Base-by-base conservation (phyloP, 257 asterid genomes). In the Forsythia suspensa region DNA sequence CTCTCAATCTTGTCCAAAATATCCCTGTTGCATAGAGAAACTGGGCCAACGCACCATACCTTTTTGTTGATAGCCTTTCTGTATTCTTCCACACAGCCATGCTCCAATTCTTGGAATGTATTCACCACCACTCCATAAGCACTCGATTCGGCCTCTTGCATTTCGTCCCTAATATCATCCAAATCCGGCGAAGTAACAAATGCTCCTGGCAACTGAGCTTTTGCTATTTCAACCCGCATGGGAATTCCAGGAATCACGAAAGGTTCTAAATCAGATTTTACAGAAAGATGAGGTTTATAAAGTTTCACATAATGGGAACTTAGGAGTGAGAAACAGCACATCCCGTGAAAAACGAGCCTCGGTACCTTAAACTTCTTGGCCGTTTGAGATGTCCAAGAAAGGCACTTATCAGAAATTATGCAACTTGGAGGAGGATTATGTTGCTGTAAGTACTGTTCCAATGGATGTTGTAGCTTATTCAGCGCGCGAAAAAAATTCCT, bases 21-120 rank as follows among this genome's bases (percentile, higher is more conserved):
- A 20, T 79, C 84, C 57, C 79, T 73, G 80, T 90, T 87, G 51
- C 97, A 93, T 11, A 86, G 80, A 3, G 95, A 90, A 70, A 93
- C 94, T 8, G 97, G 95, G 0, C 97, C 97, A 3, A 91, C 84
- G 80, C 92, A 93, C 97, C 97, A 93, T 0, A 93, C 91, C 83
- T 82, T 91, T 77, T 91, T 93, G 48, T 83, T 65, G 21, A 90
- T 77, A 2, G 86, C 95, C 55, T 80, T 86, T 6, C 36, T 42
- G 74, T 93, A 93, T 34, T 81, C 88, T 42, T 86, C 92, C 16
- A 77, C 88, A 63, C 89, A 93, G 1, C 90, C 94, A 70, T 82
- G 84, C 29, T 93, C 97, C 82, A 93, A n/a, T 69, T 85, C 93
- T 0, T 70, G 40, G 57, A 90, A 90, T 0, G 88, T 88, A 38